Evolutionary conservation across 2,329 filamentous ascomycete genomes (phyloP), one percentile per base, ranked within the genome.

Genomic region (Penicillium concentricum): DNA sequence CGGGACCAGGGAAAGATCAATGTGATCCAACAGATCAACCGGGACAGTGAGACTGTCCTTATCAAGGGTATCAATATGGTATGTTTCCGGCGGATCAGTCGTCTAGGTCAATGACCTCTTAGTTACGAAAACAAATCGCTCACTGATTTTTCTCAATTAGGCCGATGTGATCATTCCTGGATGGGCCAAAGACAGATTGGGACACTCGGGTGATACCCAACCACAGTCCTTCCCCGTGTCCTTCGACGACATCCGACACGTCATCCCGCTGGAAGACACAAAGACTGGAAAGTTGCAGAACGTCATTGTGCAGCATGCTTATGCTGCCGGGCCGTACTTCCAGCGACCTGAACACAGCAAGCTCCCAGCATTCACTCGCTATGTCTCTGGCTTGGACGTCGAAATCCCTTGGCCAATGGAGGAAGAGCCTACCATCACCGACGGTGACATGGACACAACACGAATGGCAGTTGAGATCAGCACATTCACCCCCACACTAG

Each of bases 1-100:
- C 83, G 82, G 35, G 89, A 94, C 68, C 89, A 87, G 78, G 92
- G 92, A 67, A 90, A 88, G 78, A 94, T 99, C 74, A 90, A 90
- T 49, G 78, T 78, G n/a, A 84, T 97, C 43, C 74, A 72, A 58
- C 72, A 78, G 1, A 78, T 95, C 44, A 76, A 85, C 62, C 60
- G 69, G 5, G 74, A 81, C 12, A 78, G 75, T 44, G 87, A 85
- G 59, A 81, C 82, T 60, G 78, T 91, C 44, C 79, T 76, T n/a
- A 76, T 92, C 42, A 80, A 85, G 60, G 84, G 81, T 24, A 65
- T 87, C 58, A 86, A 88, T 69, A 79, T 82, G 79, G 90, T 92
- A 68, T 50, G 67, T 43, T 8, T 49, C 44, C 18, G n/a, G n/a
- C 24, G 24, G 32, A 32, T 24, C 16, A 13, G 5, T 35, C 18